These are phyloP conservation scores for Tylopilus sp. DNA, from an alignment of 768 basidiomycete genomes.

Conservation along the genomic window DNA sequence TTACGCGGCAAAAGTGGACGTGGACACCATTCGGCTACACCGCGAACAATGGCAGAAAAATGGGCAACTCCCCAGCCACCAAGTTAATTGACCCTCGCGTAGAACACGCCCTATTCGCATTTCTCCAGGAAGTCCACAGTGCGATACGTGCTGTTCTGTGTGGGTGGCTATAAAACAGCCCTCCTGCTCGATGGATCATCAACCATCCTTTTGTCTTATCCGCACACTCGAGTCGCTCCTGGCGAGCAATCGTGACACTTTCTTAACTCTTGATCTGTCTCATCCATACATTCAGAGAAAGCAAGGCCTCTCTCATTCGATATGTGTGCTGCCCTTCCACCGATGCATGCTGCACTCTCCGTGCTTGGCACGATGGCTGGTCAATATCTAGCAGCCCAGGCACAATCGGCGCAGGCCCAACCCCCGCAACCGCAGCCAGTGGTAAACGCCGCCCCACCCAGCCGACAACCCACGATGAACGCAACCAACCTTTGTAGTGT, in stretches of 20 bases:
- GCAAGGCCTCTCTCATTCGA: constrained; percentile 11
- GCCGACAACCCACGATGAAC: constrained; percentile 21
- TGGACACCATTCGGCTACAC: constrained; percentile 5
- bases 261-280: constrained; percentile 3
- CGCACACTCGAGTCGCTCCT: constrained; percentile 26
- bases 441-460: constrained; percentile 1
- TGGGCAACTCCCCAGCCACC: constrained; percentile 9
- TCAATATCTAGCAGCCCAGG: constrained; percentile 33
- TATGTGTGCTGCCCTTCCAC: constrained; percentile 31
- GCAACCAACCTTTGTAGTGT: constrained; percentile 50
- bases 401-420: constrained; percentile 26
- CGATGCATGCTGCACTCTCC: constrained; percentile 36
- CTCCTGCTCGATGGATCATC: constrained; percentile 3
- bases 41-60: constrained; percentile 12
- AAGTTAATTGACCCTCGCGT: constrained; percentile 25
- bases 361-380: constrained; percentile 35
- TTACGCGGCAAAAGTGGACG: constrained; percentile 16
- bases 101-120: constrained; percentile 31
- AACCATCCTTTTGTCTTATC: constrained; percentile 45
- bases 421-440: constrained; percentile 23
- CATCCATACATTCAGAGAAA: constrained; percentile 10
- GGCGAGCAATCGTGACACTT: constrained; percentile 24
- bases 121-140: constrained; percentile 13
- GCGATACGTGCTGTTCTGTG: constrained; percentile 7
- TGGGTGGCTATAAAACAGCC: constrained; percentile 27